Evolutionary conservation across 345 rosid species (phyloP), one percentile per base, ranked within the genome.

Genomic region (Linum usitatissimum): DNA sequence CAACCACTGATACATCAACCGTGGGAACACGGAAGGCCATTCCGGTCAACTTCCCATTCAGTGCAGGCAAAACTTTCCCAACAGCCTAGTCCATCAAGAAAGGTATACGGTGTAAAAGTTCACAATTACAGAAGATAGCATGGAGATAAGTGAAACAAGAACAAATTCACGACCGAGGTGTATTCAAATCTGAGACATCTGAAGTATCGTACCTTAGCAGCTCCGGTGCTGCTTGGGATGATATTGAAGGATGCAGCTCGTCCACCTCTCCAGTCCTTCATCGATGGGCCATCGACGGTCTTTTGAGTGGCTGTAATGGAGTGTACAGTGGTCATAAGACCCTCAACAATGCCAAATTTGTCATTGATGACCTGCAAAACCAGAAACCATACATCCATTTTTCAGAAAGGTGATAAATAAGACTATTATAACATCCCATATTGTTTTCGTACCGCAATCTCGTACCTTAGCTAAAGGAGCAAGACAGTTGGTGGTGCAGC

Each of bases 231-330:
- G 77, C 89, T 84, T 6, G 86, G 89, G 61, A 84, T 84, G 68
- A 84, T 84, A 62, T 84, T 84, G 78, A 80, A 84, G 64, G 87
- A 82, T 61, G 90, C 90, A 66, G 87, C 90, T 51, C 87, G 80
- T 21, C 90, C 90, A 63, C 90, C 90, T 73, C 90, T 80, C 90
- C 90, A 84, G 76, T 84, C 86, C 74, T 84, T 84, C 85, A 80
- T 84, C n/a, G 86, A 81, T 15, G 90, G 86, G 39, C 90, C 90
- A 75, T 84, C 90, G 36, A 84, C 88, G 62, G 88, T 84, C 80
- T 84, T 84, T 54, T 84, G 89, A 0, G 89, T 84, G 59, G 88
- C 88, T 81, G 90, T 84, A 17, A 82, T 80, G 39, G 90, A 73
- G 73, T 84, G 90, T 34, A 84, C 87, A 19, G 90, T 84, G 70